Conservation (phyloP, 2,329 filamentous ascomycete species). For the Davidsoniella australis region DNA sequence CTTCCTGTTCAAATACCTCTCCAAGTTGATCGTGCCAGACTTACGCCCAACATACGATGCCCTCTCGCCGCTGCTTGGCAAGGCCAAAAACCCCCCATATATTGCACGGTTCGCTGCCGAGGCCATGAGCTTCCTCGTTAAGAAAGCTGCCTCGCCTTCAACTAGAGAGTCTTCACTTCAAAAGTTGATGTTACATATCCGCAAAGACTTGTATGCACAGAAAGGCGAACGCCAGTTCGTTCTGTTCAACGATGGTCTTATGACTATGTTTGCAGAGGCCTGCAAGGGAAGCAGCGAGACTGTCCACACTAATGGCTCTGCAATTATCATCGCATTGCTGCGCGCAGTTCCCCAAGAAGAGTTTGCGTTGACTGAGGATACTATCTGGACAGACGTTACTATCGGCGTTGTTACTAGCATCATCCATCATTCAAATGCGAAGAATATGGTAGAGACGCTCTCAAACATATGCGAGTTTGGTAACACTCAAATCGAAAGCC, state of each 20-base stretch:
- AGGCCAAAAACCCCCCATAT: constrained; percentile 64
- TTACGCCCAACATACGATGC: constrained; percentile 69
- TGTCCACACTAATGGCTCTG: constrained; percentile 41
- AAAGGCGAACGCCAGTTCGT: constrained; percentile 39
- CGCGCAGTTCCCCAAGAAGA: constrained; percentile 33
- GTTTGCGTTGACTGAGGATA: constrained; percentile 27
- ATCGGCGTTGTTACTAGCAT: constrained; percentile 64
- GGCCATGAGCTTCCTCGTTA: constrained; percentile 81
- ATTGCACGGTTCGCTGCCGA: constrained; percentile 88
- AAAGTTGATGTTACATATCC: constrained; percentile 53
- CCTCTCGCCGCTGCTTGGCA: constrained; percentile 71
- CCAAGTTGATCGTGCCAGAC: constrained; percentile 69
- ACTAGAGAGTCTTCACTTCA: constrained; percentile 58
- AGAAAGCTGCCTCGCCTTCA: constrained; percentile 67
- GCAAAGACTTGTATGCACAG: constrained; percentile 45
- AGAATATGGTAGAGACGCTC: constrained; percentile 55
- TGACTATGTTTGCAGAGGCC: constrained; percentile 82
- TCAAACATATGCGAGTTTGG: constrained; percentile 39
- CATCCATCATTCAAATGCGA: constrained; percentile 62
- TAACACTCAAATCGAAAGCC: constrained; percentile 20
- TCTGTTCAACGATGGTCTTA: constrained; percentile 72
- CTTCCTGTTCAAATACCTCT: constrained; percentile 95
- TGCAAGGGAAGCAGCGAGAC: constrained; percentile 44
- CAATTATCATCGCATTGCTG: constrained; percentile 36
- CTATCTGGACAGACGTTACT: constrained; percentile 46